phyloP scores from a whole-genome alignment of 1,284 basidiomycete genomes.

The Apiotrichum domesticum region DNA sequence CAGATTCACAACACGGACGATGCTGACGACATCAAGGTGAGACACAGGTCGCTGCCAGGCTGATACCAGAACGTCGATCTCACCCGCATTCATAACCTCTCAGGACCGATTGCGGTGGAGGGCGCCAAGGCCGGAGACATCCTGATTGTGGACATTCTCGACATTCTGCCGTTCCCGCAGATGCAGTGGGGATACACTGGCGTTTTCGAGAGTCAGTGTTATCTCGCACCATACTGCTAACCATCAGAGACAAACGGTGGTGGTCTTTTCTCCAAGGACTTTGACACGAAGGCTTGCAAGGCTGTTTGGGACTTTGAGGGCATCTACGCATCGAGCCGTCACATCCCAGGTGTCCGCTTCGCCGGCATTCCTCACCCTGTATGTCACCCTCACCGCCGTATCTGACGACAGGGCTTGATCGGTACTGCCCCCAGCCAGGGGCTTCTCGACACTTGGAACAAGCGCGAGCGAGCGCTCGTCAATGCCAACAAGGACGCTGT shows the following conservation, averaged over 20 bases:
- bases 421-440: conserved; percentile 69
- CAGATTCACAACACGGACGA: conserved; percentile 62
- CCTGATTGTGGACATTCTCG: conserved; percentile 49
- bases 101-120: conserved; percentile 66
- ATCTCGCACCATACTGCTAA: background rate
- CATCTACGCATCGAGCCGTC: conserved; percentile 62
- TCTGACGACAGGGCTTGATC: conserved; percentile 57
- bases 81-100: conserved; percentile 56
- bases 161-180: conserved; percentile 64
- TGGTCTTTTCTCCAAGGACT: conserved; percentile 7
- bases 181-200: conserved; percentile 78
- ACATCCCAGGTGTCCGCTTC: conserved; percentile 72
- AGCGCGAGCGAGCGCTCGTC: conserved; percentile 62
- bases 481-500: conserved; percentile 47
- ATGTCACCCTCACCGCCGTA: background rate
- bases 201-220: conserved; percentile 23
- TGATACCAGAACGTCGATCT: conserved; percentile 8
- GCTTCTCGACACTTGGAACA: conserved; percentile 66
- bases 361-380: conserved; percentile 68
- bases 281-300: conserved; percentile 58
- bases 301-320: conserved; percentile 72
- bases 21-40: conserved; percentile 29
- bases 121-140: conserved; percentile 72
- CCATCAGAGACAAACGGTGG: conserved; percentile 8
- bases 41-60: conserved; percentile 36